phyloP scores from a whole-genome alignment of 495 filamentous ascomycete species.

The Lophiotrema nucula region DNA sequence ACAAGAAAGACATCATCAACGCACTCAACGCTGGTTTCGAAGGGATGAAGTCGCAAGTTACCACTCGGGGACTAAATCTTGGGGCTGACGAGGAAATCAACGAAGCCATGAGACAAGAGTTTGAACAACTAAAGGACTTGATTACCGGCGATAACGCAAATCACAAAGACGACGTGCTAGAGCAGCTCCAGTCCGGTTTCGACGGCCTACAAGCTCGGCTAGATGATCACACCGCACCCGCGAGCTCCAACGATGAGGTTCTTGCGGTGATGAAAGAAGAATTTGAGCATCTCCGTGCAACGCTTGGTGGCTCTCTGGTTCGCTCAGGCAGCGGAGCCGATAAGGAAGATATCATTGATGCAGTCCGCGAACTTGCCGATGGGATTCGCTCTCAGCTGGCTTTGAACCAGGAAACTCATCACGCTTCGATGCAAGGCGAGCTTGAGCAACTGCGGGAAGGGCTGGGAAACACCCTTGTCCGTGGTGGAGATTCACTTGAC shows the following conservation, averaged over 20 bases:
- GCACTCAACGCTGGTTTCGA: slow-evolving; percentile 42
- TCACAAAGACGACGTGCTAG: slow-evolving; percentile 43
- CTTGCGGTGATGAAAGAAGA: slow-evolving; percentile 42
- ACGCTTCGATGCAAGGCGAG: slow-evolving; percentile 39
- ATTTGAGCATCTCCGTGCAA: slow-evolving; percentile 67
- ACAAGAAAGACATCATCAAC: slow-evolving; percentile 36
- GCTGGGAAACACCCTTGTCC: slow-evolving; percentile 38
- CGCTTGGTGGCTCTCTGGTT: slow-evolving; percentile 67
- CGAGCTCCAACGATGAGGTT: slow-evolving; percentile 23
- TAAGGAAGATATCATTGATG: slow-evolving; percentile 60
- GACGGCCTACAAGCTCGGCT: slow-evolving; percentile 38
- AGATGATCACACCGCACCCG: slow-evolving; percentile 12
- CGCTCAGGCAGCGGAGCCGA: slow-evolving; percentile 49
- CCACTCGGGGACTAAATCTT: slow-evolving; percentile 31
- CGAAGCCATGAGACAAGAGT: slow-evolving; percentile 51
- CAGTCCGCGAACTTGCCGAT: slow-evolving; percentile 39
- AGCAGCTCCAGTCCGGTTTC: slow-evolving; percentile 40
- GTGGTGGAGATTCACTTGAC: slow-evolving; percentile 35
- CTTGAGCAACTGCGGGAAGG: slow-evolving; percentile 38
- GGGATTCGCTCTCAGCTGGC: slow-evolving; percentile 39
- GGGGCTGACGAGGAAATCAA: slow-evolving; percentile 43
- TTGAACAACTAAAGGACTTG: slow-evolving; percentile 56
- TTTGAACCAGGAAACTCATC: slow-evolving; percentile 32
- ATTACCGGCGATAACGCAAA: slow-evolving; percentile 35
- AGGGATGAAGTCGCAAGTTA: slow-evolving; percentile 36